Evolutionary conservation across 352 stramenopile species (phyloP).

Genomic region (Phytophthora idaei): DNA sequence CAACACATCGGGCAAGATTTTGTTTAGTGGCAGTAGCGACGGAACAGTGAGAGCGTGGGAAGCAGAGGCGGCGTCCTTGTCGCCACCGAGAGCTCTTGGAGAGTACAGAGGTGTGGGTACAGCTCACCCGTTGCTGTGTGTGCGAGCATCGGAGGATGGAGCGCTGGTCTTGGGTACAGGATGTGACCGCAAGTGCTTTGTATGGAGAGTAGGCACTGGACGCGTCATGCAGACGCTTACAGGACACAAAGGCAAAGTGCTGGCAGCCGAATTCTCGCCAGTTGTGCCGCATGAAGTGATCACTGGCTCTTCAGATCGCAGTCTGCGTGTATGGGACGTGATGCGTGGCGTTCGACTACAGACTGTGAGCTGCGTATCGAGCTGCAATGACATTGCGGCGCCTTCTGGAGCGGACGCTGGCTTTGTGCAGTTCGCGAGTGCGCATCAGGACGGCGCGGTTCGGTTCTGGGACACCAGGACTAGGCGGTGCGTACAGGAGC

Average conservation of each 20-base stretch:
- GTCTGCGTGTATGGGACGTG: conserved; percentile 82
- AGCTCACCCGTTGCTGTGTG: conserved; percentile 82
- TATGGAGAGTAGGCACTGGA: conserved; percentile 83
- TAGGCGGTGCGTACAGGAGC: conserved; percentile 56
- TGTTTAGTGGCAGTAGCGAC: conserved; percentile 85
- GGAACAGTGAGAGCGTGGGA: conserved; percentile 85
- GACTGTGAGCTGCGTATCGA: conserved; percentile 78
- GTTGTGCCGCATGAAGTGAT: conserved; percentile 65
- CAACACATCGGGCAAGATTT: conserved; percentile 80
- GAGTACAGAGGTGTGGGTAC: conserved; percentile 82
- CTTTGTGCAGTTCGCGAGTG: conserved; percentile 74
- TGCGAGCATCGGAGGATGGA: conserved; percentile 78
- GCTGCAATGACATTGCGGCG: conserved; percentile 82
- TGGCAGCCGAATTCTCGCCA: conserved; percentile 78
- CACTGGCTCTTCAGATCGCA: conserved; percentile 78
- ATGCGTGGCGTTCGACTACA: conserved; percentile 65
- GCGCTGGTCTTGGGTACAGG: conserved; percentile 79
- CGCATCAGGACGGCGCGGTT: conserved; percentile 77
- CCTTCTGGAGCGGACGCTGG: conserved; percentile 30
- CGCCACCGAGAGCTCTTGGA: conserved; percentile 45
- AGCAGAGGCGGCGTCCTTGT: conserved; percentile 40
- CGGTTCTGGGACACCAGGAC: conserved; percentile 81
- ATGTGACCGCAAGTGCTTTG: conserved; percentile 85
- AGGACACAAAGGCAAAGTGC: conserved; percentile 85
- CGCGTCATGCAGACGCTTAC: conserved; percentile 85